Percentiles rank a stretch among this genome's conserved stretches.
Conservation (phyloP, 2,329 filamentous ascomycete species). For the Aspergillus niger region DNA sequence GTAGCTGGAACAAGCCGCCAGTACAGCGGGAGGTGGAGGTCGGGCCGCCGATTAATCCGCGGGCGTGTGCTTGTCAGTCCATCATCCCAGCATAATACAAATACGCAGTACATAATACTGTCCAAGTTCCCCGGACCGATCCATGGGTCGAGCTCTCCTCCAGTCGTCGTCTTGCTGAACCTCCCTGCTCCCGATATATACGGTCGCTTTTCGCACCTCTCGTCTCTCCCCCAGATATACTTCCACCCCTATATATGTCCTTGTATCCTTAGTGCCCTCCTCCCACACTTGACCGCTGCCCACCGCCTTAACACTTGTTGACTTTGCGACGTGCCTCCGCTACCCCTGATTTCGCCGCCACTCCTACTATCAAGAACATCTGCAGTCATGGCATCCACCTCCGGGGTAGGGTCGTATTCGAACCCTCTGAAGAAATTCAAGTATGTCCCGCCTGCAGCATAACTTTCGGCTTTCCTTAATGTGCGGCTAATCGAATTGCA, state of each 20-base stretch:
- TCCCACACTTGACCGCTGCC: slow-evolving; percentile 9
- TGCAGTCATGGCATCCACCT: slow-evolving; percentile 72
- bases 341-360: slow-evolving; percentile 37
- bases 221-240: background rate
- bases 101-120: slow-evolving; percentile 1
- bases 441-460: slow-evolving; percentile 52
- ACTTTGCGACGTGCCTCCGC: slow-evolving; percentile 12
- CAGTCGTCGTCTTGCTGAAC: slow-evolving; percentile 14
- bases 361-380: slow-evolving; percentile 25
- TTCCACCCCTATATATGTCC: slow-evolving; percentile 1
- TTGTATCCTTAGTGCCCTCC: slow-evolving; percentile 9
- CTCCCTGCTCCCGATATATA: background rate
- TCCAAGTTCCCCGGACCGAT: slow-evolving; percentile 30
- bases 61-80: slow-evolving; percentile 14
- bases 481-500: slow-evolving; percentile 46
- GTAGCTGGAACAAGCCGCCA: slow-evolving; percentile 15
- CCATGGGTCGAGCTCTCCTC: slow-evolving; percentile 24
- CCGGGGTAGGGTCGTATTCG: slow-evolving; percentile 82
- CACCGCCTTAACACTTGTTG: slow-evolving; percentile 11
- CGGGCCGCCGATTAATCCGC: slow-evolving; percentile 37
- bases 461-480: background rate
- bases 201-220: slow-evolving; percentile 9
- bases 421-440: slow-evolving; percentile 99
- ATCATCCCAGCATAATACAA: slow-evolving; percentile 7
- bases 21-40: slow-evolving; percentile 14